Percentiles rank a stretch among this genome's conserved stretches.
phyloP scores from a whole-genome alignment of 495 filamentous ascomycete genomes.

The Xylaria bambusicola region DNA sequence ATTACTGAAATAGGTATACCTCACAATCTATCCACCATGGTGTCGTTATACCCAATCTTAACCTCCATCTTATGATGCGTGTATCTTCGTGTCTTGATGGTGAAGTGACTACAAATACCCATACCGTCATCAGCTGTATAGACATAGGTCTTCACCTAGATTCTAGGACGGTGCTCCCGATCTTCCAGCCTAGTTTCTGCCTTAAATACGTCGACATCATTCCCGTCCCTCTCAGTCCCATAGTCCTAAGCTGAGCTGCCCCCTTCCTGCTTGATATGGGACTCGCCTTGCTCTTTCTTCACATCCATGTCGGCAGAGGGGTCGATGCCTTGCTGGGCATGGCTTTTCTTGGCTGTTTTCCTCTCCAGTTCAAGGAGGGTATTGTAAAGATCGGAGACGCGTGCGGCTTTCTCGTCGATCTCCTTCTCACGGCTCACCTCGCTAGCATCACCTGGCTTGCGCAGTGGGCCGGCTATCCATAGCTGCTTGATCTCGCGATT shows the following conservation, averaged over 20 bases:
- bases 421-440: constrained; percentile 27
- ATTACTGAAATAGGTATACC: no score
- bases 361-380: constrained; percentile 3
- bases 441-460: constrained; percentile 35
- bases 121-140: no score
- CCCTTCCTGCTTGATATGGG: not conserved
- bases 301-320: not conserved
- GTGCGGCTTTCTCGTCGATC: constrained; percentile 22
- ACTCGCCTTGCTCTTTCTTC: not conserved
- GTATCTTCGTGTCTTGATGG: no score
- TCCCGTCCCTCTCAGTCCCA: not conserved
- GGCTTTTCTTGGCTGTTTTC: not conserved
- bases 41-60: no score
- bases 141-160: no score
- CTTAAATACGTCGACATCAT: no score
- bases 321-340: constrained; percentile 11
- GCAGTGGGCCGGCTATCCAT: constrained; percentile 46
- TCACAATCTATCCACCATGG: no score
- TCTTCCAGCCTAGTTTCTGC: no score
- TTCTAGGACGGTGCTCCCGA: no score
- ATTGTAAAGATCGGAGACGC: constrained; percentile 14
- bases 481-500: constrained; percentile 46
- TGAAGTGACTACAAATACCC: no score
- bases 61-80: no score
- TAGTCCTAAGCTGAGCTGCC: not conserved